phyloP scores from a whole-genome alignment of 306 rosid genomes.

The Lithocarpus polystachyus region DNA sequence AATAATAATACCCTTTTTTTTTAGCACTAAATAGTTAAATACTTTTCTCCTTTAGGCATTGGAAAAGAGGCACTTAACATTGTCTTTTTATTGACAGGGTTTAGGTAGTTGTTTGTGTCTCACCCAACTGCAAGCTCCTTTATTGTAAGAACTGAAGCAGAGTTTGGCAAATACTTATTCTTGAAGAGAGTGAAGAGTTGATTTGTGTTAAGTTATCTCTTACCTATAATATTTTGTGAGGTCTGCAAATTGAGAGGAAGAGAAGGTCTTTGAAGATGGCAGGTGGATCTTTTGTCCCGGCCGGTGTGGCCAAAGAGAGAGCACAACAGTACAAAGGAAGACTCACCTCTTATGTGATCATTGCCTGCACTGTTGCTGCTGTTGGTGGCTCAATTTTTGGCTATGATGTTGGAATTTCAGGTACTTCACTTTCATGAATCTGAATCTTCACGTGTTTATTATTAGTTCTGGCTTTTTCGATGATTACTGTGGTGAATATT shows the following conservation, averaged over 20 bases:
- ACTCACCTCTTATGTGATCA: slow-evolving; percentile 57
- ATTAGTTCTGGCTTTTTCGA: slow-evolving; percentile 1
- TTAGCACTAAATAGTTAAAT: no score
- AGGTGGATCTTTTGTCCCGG: slow-evolving; percentile 61
- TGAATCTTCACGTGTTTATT: neutral
- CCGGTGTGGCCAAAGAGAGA: slow-evolving; percentile 56
- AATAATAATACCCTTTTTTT: no score
- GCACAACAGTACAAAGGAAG: slow-evolving; percentile 62
- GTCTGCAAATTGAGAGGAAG: slow-evolving; percentile 6
- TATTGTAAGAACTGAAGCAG: no score
- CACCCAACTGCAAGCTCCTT: no score
- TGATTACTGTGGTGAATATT: neutral
- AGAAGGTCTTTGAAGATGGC: slow-evolving; percentile 49
- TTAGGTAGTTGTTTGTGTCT: no score
- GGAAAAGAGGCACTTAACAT: no score
- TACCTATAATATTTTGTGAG: neutral
- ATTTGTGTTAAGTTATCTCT: neutral
- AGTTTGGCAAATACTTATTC: neutral
- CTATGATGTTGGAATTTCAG: slow-evolving; percentile 86
- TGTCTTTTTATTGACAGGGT: no score
- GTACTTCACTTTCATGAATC: slow-evolving; percentile 22
- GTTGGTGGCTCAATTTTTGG: slow-evolving; percentile 79
- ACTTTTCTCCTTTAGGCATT: no score
- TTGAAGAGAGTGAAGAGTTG: neutral
- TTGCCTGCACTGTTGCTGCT: slow-evolving; percentile 78